Base-by-base conservation (phyloP, 1,139 yeast genomes). In the Kodamaea ohmeri region DNA sequence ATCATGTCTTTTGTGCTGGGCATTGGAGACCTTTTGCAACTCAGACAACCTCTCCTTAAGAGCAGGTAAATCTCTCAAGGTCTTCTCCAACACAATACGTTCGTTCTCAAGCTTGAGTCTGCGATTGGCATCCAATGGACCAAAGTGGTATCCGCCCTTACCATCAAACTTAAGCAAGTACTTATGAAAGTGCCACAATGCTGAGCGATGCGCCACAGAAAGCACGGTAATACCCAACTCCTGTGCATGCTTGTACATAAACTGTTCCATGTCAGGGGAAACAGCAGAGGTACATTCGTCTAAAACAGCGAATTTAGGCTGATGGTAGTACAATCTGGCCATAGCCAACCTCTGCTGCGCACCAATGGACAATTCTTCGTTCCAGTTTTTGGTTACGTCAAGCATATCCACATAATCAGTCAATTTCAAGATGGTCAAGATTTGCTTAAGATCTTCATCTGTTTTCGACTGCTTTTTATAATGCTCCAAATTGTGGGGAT, bases 201-300 rank as follows among this genome's bases (percentile, higher is more conserved):
- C 87, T 3, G 96, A 83, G 49, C 97, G 73, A 61, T 90, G 97
- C 35, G 96, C 92, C 12, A 90, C 97, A 0, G 96, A 87, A 36
- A 90, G 67, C 25, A 90, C 73, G 0, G 97, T 85, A 41, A 89
- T 88, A 0, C 89, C 89, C 47, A 87, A 69, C 20, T 73, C 68
- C 54, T 84, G 87, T 0, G 97, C 96, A 56, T 86, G 87, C 37
- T 79, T 64, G 56, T 90, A 90, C 88, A 92, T 88, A 50, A 82
- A 80, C 44, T 84, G 88, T 58, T 90, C 97, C 80, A 89, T 83
- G 46, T 84, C 88, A 15, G 95, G 86, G 0, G 96, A 82, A 1
- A 89, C 95, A 1, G 96, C 92, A 5, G 96, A 87, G 0, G 97
- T 90, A 61, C 97, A 90, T 63, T 90, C 97, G 63, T 90, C 97